A percentile compares a stretch with the other conserved stretches of the same genome.
These are phyloP conservation scores for Carex arenaria DNA, from an alignment of 202 grass and related monocot genomes.

Conservation along the genomic window DNA sequence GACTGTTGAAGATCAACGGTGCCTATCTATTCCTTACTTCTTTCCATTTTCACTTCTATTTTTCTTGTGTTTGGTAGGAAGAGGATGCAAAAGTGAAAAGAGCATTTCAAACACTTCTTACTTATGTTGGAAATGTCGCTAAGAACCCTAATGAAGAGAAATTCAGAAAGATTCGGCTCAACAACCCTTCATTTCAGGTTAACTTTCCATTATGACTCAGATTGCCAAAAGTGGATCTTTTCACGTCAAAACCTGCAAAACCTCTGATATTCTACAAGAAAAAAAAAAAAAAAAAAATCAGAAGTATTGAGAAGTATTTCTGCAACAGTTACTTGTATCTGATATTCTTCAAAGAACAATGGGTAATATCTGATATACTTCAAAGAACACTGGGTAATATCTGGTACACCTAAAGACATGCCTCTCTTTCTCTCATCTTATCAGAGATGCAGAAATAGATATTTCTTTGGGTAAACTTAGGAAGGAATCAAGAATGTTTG, in stretches of 20 bases:
- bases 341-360: background rate
- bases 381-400: background rate
- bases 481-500: background rate
- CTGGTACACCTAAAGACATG: background rate
- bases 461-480: background rate
- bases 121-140: conserved; percentile 68
- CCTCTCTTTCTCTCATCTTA: background rate
- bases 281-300: background rate
- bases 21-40: background rate
- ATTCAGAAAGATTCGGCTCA: conserved; percentile 88
- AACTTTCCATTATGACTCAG: background rate
- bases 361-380: background rate
- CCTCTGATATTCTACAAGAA: background rate
- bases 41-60: background rate
- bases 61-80: conserved; percentile 39
- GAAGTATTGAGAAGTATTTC: background rate
- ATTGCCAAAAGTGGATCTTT: background rate
- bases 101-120: conserved; percentile 93
- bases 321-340: background rate
- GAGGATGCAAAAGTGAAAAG: conserved; percentile 81
- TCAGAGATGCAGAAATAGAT: background rate
- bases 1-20: background rate
- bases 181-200: conserved; percentile 82
- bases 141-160: conserved; percentile 88
- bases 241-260: background rate